These are phyloP conservation scores for Fusarium sp. DNA, from an alignment of 2,329 filamentous ascomycete species.

Conservation along the genomic window DNA sequence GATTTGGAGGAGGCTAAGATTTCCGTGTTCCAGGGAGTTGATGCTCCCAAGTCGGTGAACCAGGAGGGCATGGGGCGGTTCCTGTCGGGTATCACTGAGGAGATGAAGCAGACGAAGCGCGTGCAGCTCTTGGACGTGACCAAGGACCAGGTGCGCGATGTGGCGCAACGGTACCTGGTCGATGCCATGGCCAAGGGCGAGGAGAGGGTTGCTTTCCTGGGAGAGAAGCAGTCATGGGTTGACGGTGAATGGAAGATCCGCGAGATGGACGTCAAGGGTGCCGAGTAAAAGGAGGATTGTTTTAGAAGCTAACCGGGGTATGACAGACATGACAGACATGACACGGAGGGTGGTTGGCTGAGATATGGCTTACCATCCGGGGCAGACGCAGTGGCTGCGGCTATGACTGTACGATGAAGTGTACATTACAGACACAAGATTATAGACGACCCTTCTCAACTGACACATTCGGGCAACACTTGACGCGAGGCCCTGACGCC, in stretches of 20 bases:
- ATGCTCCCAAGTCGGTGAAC: conserved; percentile 89
- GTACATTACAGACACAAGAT: conserved; percentile 42
- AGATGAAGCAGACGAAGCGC: conserved; percentile 88
- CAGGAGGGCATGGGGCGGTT: conserved; percentile 90
- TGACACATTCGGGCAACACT: not conserved
- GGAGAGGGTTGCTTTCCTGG: conserved; percentile 79
- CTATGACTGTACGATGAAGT: conserved; percentile 40
- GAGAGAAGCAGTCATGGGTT: conserved; percentile 85
- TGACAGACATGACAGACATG: not conserved
- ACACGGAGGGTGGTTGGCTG: not conserved
- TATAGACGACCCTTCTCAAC: conserved; percentile 45
- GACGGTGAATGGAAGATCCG: conserved; percentile 79
- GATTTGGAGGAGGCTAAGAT: conserved; percentile 98
- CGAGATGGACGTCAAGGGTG: conserved; percentile 75
- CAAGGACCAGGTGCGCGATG: conserved; percentile 81
- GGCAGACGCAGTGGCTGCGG: conserved; percentile 22
- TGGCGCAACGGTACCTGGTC: conserved; percentile 85
- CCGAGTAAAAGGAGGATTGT: conserved; percentile 42
- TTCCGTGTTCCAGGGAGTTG: conserved; percentile 90
- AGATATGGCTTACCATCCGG: conserved; percentile 7
- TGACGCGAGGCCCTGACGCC: not conserved
- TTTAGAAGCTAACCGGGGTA: not conserved
- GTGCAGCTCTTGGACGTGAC: conserved; percentile 89
- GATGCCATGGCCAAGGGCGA: conserved; percentile 70
- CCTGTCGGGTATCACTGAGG: conserved; percentile 84